Evolutionary conservation across 495 filamentous ascomycete genomes (phyloP).

Genomic region (Lophium mytilinum): DNA sequence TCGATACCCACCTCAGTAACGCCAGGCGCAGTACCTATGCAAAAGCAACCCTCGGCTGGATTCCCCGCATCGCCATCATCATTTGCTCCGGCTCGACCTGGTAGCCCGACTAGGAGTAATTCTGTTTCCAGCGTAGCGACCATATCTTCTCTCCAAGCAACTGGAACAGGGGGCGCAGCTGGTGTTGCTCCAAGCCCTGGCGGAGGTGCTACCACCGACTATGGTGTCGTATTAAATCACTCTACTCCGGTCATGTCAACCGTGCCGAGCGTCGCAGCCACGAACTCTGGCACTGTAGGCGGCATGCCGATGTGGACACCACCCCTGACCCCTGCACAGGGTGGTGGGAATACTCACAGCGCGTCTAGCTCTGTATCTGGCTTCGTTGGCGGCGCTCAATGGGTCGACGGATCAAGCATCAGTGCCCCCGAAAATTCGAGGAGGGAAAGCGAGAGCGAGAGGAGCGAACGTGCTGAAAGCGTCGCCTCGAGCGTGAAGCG

Average conservation of each 20-base stretch:
- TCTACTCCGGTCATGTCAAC: conserved; percentile 31
- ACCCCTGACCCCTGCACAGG: conserved; percentile 31
- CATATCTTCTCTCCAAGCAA: conserved; percentile 30
- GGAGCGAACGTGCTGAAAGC: conserved; percentile 4
- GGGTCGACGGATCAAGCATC: too few species aligned
- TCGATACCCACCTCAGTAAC: conserved; percentile 17
- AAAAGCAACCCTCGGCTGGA: conserved; percentile 16
- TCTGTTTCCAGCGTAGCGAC: conserved; percentile 81
- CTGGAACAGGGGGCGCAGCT: too few species aligned
- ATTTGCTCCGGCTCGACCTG: conserved; percentile 38
- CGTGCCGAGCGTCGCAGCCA: conserved; percentile 31
- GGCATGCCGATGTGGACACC: conserved; percentile 35
- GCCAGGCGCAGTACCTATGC: conserved; percentile 19
- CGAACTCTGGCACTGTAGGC: conserved; percentile 27
- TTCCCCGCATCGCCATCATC: conserved; percentile 51
- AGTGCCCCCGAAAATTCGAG: background rate
- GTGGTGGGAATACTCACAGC: conserved; percentile 24
- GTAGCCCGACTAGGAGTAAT: conserved; percentile 65
- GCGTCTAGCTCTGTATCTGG: conserved; percentile 30
- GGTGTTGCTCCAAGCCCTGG: too few species aligned
- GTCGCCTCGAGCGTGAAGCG: conserved; percentile 13
- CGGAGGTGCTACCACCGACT: conserved; percentile 11
- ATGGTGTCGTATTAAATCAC: conserved; percentile 24
- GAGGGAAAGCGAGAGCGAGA: conserved; percentile 17
- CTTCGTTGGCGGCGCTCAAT: conserved; percentile 1